A percentile compares a stretch with the other conserved stretches of the same genome.
These are phyloP conservation scores for Verticillium isaacii DNA, from an alignment of 2,329 filamentous ascomycete genomes.

Conservation along the genomic window DNA sequence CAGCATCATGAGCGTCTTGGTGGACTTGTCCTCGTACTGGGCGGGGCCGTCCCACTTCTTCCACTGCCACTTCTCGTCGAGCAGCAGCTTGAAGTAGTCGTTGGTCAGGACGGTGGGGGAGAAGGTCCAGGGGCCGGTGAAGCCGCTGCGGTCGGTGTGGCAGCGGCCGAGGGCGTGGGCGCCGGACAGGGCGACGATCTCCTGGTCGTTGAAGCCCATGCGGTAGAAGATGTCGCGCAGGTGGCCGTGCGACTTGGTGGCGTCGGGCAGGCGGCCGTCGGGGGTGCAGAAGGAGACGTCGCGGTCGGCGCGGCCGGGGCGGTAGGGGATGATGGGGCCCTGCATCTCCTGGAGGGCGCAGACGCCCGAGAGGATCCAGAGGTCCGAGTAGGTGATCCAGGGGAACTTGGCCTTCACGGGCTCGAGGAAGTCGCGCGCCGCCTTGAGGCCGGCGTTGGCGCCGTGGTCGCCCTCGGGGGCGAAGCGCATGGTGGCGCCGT, in stretches of 20 bases:
- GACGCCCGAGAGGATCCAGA: constrained; percentile 89
- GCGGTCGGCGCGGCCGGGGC: constrained; percentile 77
- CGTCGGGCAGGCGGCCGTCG: constrained; percentile 83
- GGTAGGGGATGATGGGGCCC: constrained; percentile 81
- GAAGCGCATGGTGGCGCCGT: constrained; percentile 97
- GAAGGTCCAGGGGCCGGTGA: constrained; percentile 86
- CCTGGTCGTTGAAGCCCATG: constrained; percentile 97
- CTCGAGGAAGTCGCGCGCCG: constrained; percentile 88
- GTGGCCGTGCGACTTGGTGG: constrained; percentile 70
- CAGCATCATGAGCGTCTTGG: constrained; percentile 94
- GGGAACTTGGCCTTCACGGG: constrained; percentile 87
- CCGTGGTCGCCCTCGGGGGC: constrained; percentile 83
- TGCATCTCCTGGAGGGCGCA: constrained; percentile 92
- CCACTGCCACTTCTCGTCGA: constrained; percentile 90
- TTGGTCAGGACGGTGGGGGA: constrained; percentile 89
- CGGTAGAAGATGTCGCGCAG: constrained; percentile 89
- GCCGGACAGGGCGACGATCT: constrained; percentile 86
- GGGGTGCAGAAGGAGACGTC: constrained; percentile 85
- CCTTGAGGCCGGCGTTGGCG: constrained; percentile 85
- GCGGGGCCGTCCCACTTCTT: constrained; percentile 89
- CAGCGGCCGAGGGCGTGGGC: constrained; percentile 86
- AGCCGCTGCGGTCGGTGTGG: constrained; percentile 85
- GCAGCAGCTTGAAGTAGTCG: constrained; percentile 84
- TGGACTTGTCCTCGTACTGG: constrained; percentile 81
- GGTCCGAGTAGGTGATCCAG: constrained; percentile 94